Conservation (phyloP, 352 stramenopile species). For the Pseudoperonospora humuli region DNA sequence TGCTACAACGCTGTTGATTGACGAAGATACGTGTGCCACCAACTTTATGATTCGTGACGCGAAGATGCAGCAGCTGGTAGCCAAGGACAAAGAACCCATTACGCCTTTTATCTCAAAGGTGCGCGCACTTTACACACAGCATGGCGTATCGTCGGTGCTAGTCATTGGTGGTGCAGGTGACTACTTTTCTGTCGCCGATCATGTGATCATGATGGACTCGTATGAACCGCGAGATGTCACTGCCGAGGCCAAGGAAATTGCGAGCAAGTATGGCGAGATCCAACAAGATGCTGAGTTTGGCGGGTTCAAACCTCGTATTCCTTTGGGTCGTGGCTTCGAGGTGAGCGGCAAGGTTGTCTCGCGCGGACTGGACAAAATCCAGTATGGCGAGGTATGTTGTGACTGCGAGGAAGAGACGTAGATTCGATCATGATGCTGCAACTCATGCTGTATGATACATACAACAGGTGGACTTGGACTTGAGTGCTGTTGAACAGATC, state of each 20-base stretch:
- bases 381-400: slow-evolving; percentile 72
- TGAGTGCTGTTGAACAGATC: slow-evolving; percentile 83
- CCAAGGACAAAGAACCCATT: slow-evolving; percentile 95
- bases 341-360: slow-evolving; percentile 73
- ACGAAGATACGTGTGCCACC: slow-evolving; percentile 96
- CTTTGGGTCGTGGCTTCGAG: slow-evolving; percentile 42
- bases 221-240: slow-evolving; percentile 92
- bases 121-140: slow-evolving; percentile 86
- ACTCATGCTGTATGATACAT: background rate
- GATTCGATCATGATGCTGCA: background rate
- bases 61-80: slow-evolving; percentile 95
- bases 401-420: background rate
- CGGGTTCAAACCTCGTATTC: slow-evolving; percentile 44
- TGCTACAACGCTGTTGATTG: slow-evolving; percentile 89
- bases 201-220: slow-evolving; percentile 95
- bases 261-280: slow-evolving; percentile 46
- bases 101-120: slow-evolving; percentile 95
- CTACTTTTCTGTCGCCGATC: slow-evolving; percentile 95
- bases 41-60: slow-evolving; percentile 98
- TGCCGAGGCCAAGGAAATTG: slow-evolving; percentile 87
- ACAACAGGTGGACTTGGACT: slow-evolving; percentile 68
- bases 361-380: slow-evolving; percentile 62
- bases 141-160: slow-evolving; percentile 89
- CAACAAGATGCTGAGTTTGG: slow-evolving; percentile 44
- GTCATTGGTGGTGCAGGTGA: slow-evolving; percentile 95